Evolutionary conservation across 805 yeast genomes (phyloP).

Genomic region (Monosporozyma solicola): DNA sequence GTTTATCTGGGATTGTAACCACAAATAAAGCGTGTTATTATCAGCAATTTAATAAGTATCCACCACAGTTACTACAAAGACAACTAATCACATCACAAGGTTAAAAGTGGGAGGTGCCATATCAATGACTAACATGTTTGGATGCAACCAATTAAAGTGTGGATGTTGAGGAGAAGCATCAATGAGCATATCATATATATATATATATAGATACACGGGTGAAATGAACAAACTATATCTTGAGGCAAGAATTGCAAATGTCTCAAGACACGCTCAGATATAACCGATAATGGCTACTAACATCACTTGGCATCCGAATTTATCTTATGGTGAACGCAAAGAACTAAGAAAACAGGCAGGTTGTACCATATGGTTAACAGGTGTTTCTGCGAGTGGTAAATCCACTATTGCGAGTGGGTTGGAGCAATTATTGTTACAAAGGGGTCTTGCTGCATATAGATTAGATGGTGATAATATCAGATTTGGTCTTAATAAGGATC

Average conservation of each 20-base stretch:
- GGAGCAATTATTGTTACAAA: constrained; percentile 69
- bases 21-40: no score
- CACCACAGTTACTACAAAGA: background rate
- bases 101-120: no score
- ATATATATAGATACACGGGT: background rate
- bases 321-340: constrained; percentile 75
- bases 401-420: constrained; percentile 91
- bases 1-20: background rate
- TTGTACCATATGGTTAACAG: constrained; percentile 91
- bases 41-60: background rate
- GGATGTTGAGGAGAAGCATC: background rate
- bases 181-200: background rate
- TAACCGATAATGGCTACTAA: constrained; percentile 68
- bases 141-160: background rate
- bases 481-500: constrained; percentile 89
- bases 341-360: constrained; percentile 70
- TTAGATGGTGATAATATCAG: constrained; percentile 92
- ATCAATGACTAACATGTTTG: no score
- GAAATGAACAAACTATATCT: no score
- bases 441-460: constrained; percentile 69
- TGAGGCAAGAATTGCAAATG: no score
- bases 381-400: constrained; percentile 91
- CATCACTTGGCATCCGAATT: constrained; percentile 92
- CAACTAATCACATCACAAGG: no score
- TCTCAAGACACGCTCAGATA: background rate